Percentiles rank a stretch among this genome's conserved stretches.
Conservation (phyloP, 1,284 basidiomycete genomes). For the Marasmius tenuissimus region DNA sequence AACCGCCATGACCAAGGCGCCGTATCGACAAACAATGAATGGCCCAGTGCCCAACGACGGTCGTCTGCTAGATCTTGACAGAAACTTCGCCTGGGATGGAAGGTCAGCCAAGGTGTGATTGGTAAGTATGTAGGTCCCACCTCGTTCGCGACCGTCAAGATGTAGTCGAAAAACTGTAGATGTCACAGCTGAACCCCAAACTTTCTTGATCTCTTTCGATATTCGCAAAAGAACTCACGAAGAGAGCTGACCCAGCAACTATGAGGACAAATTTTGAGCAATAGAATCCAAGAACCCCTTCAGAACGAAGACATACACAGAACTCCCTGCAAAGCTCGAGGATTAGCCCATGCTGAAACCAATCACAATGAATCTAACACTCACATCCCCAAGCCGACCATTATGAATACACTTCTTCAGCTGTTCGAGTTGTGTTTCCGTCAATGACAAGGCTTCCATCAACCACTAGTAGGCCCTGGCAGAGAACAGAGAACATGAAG, state of each 20-base stretch:
- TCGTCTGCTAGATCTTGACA: constrained; percentile 12
- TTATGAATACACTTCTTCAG: background rate
- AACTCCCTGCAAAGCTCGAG: background rate
- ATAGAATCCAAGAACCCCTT: background rate
- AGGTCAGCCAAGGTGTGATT: background rate
- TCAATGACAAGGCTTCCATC: background rate
- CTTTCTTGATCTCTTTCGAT: background rate
- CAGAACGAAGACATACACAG: background rate
- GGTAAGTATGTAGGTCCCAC: background rate
- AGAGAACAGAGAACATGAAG: too few species aligned
- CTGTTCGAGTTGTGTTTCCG: background rate
- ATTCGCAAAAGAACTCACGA: background rate
- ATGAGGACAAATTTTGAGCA: background rate
- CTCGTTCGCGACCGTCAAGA: constrained; percentile 17
- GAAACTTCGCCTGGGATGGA: constrained; percentile 12
- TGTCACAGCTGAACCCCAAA: background rate
- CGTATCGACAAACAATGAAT: constrained; percentile 18
- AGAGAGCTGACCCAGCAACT: background rate
- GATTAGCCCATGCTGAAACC: background rate
- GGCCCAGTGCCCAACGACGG: constrained; percentile 10
- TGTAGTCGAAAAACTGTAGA: constrained; percentile 18
- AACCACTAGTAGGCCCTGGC: background rate
- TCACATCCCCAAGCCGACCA: background rate
- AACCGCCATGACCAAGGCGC: constrained; percentile 15
- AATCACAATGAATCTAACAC: background rate